Base-by-base conservation (phyloP, 805 yeast genomes). In the Candida ortonii region DNA sequence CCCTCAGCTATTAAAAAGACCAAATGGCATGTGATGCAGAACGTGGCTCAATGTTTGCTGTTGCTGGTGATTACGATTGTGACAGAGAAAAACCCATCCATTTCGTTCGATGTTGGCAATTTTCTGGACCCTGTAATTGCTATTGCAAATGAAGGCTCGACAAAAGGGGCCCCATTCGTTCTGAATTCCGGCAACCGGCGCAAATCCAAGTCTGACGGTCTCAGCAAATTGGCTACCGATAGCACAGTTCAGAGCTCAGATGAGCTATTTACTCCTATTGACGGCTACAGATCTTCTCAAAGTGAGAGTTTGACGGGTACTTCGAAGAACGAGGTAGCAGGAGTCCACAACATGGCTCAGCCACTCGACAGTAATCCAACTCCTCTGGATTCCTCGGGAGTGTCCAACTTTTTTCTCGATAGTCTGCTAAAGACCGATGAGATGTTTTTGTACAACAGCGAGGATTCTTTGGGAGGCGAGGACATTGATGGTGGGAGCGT, bases 51-150 rank as follows among this genome's bases (percentile, higher is more conserved):
- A 25, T 41, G 52, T 17, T 28, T 59, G 41, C 30, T 58, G 10
- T 49, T 43, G 30, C 39, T 59, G 15, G 47, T 52, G 5, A 38
- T 54, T 10, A 26, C 28, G 1, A 28, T 41, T 6, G 52, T 48
- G 20, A 29, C 36, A 8, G 49, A 46, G 10, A 15, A 38, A 12
- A 28, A 43, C 24, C 38, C 41, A n/a, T 24, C 27, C 3, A 30
- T 44, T 14, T 32, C 30, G 5, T 33, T 54, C 22, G 49, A 52
- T 14, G 33, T 46, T 21, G 53, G 46, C 3, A 48, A 47, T 28
- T 28, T 37, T n/a, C 29, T 49, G 11, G 53, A 46, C 24, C 50
- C 38, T 16, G 26, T 46, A n/a, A 14, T 19, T 11, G 30, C 27
- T 10, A 18, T 24, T 24, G 41, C 35, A 4, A 21, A 25, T 1